Evolutionary conservation across 495 filamentous ascomycete species (phyloP), one percentile per base, ranked within the genome.

Genomic region (Clavariopsis aquatica): DNA sequence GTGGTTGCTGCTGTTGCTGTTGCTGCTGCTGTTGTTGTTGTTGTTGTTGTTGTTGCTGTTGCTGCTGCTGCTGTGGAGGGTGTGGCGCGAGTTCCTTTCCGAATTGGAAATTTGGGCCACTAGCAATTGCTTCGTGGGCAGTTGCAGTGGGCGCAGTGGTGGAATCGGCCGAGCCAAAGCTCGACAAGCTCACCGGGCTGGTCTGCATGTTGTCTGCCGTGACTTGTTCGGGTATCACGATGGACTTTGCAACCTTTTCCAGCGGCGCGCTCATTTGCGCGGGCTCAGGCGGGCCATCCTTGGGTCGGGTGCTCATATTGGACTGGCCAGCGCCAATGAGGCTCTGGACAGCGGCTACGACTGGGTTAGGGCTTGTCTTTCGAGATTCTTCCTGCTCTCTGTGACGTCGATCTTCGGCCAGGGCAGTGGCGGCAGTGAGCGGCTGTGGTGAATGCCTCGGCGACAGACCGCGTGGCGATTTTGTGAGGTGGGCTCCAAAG

Each of bases 371-470:
- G 65, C 74, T 65, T 77, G 79, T 76, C 74, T 83, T 71, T 53
- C 74, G 38, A 66, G 78, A 29, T 70, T 68, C 61, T 72, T 72
- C 59, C 45, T 85, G 81, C 63, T 85, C 82, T 45, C 77, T 76
- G 52, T 73, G 75, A 31, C 77, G 76, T 55, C 74, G 80, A 63
- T 86, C 77, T 49, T 86, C 85, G 52, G 81, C 82, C 57, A 85
- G 65, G 27, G 80, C 83, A 49, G 79, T 80, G n/a, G 81, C 82
- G 36, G 79, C 84, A 12, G 83, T 85, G 34, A 85, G 74, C 28
- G 74, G 71, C 9, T 77, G 73, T 17, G 79, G 64, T 22, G 78
- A 78, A 57, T 78, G 78, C 63, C 77, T 74, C 46, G 84, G 77
- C 17, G 85, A 78, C 15, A 79, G 77, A 66, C 72, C 60, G 73